Percentiles rank a stretch among this genome's conserved stretches.
Evolutionary conservation across 2,329 filamentous ascomycete genomes (phyloP).

Genomic region (Fusarium torulosum): DNA sequence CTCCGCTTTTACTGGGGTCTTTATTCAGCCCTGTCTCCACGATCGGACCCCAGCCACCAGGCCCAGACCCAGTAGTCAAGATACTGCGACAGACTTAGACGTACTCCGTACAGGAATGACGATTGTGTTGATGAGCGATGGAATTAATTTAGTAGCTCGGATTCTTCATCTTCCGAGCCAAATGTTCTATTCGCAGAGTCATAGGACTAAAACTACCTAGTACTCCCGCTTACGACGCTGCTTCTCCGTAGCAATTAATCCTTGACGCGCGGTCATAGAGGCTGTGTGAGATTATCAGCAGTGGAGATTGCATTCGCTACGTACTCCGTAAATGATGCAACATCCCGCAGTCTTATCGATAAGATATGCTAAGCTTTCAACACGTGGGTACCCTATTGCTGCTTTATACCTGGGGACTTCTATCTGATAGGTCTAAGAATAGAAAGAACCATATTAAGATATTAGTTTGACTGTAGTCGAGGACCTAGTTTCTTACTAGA

Average conservation of each 20-base stretch:
- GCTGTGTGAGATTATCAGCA: conserved; percentile 35
- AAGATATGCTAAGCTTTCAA: conserved; percentile 12
- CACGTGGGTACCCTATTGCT: conserved; percentile 1
- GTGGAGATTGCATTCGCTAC: not conserved
- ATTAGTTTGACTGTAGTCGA: too few relatives aligned
- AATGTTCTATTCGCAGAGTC: not conserved
- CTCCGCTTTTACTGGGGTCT: not conserved
- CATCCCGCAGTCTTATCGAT: conserved; percentile 25
- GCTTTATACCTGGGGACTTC: too few relatives aligned
- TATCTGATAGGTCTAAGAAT: too few relatives aligned
- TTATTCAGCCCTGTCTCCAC: conserved; percentile 27
- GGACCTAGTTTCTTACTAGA: too few relatives aligned
- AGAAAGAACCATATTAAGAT: too few relatives aligned
- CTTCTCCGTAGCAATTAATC: conserved; percentile 1
- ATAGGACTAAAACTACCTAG: not conserved
- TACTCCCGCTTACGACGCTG: not conserved
- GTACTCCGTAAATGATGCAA: not conserved
- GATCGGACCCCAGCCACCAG: conserved; percentile 2
- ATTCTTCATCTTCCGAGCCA: conserved; percentile 18
- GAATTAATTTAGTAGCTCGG: conserved; percentile 8
- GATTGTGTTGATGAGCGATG: not conserved
- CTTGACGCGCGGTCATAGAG: conserved; percentile 36
- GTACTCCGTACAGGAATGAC: too few relatives aligned
- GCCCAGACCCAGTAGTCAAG: not conserved
- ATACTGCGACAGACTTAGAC: not conserved